These are phyloP conservation scores for Vanilla planifolia DNA, from an alignment of 106 monocot species.

Conservation along the genomic window DNA sequence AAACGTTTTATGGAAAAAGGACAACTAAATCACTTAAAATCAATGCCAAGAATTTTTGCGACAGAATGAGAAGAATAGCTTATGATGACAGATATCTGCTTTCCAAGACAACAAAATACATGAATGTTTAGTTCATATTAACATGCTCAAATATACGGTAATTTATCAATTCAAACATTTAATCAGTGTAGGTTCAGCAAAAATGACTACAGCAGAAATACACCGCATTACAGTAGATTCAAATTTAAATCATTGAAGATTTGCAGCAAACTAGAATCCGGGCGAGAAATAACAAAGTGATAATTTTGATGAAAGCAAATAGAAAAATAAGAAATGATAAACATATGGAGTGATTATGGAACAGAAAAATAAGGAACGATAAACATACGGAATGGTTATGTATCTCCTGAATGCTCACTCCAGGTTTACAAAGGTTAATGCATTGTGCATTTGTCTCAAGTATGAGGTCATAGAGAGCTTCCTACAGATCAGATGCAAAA, in stretches of 20 bases:
- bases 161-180: no score
- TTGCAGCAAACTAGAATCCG: no score
- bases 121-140: background rate
- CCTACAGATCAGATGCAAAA: slow-evolving; percentile 34
- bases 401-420: slow-evolving; percentile 84
- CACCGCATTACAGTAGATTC: background rate
- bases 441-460: slow-evolving; percentile 92
- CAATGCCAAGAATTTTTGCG: no score
- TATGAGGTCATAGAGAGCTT: slow-evolving; percentile 64
- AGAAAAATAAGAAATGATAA: background rate
- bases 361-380: no score
- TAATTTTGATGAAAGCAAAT: background rate
- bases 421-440: slow-evolving; percentile 89
- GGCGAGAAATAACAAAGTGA: background rate
- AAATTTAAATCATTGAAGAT: background rate
- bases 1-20: no score
- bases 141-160: background rate
- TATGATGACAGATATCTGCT: no score
- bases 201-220: background rate
- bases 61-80: no score
- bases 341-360: no score
- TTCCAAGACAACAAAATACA: background rate
- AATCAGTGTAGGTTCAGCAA: background rate
- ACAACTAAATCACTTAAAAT: no score
- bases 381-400: slow-evolving; percentile 66